Base-by-base conservation (phyloP, 139 green algal genomes). In the Mesostigma viride region DNA sequence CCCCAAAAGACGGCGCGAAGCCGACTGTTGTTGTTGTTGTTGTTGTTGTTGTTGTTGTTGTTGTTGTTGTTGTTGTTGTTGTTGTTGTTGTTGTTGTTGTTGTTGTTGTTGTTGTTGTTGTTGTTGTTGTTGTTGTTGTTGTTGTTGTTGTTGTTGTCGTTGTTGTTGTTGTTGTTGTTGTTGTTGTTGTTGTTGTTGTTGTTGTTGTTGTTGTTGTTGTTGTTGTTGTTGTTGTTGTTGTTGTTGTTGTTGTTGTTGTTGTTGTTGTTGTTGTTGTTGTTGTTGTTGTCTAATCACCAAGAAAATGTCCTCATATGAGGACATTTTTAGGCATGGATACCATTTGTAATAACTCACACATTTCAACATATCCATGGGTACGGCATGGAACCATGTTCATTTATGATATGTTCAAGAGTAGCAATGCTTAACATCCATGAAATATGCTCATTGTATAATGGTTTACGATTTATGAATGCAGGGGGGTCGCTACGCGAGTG, bases 11-110 rank as follows among this genome's bases (percentile, higher is more conserved):
- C n/a, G n/a, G n/a, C n/a, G n/a, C n/a, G n/a, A n/a, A n/a, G n/a
- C n/a, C n/a, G n/a, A 20, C 44, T 53, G 44, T 53, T 53, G 44
- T 53, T 53, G 44, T 53, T 53, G 44, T 53, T 53, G 44, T 53
- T 53, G 44, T 53, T 53, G 44, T 53, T 53, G 44, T 20, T 53
- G 44, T 14, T 53, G 20, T 53, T 53, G 44, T 20, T 53, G 44
- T 20, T 53, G 44, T 0, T 53, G 44, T 53, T 53, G 44, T 53
- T 53, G 44, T 20, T 53, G 44, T 20, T 53, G 44, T 53, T 53
- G 44, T 53, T 14, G 44, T 20, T 53, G 44, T 14, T 53, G 20
- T 20, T 53, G 44, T 20, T 53, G 44, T 20, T 53, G 44, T 53
- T 53, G 44, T 20, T 53, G 44, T 53, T 53, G 44, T 53, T 53